These are phyloP conservation scores for Lavandula angustifolia DNA, from an alignment of 257 asterid species.

Conservation along the genomic window DNA sequence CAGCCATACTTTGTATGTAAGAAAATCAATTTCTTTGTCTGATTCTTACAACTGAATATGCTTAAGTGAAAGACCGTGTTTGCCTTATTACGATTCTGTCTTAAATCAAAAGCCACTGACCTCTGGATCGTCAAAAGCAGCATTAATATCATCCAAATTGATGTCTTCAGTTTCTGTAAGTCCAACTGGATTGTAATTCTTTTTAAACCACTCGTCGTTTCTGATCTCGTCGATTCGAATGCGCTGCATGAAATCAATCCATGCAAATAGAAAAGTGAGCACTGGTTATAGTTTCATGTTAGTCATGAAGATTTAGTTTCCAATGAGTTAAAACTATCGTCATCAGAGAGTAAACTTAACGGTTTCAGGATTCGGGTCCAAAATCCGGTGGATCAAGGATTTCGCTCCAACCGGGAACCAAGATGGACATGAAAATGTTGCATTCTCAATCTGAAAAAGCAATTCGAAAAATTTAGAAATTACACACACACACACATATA, in stretches of 20 bases:
- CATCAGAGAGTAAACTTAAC: conserved; percentile 44
- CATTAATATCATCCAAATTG: conserved; percentile 92
- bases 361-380: conserved; percentile 85
- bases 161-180: conserved; percentile 80
- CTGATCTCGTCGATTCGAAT: conserved; percentile 83
- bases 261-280: conserved; percentile 23
- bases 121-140: conserved; percentile 97
- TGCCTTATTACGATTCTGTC: conserved; percentile 17
- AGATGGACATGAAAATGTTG: conserved; percentile 86
- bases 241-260: conserved; percentile 63
- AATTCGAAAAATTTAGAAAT: conserved; percentile 12
- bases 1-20: not conserved
- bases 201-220: conserved; percentile 90
- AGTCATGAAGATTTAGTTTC: conserved; percentile 12
- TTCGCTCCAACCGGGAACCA: conserved; percentile 97
- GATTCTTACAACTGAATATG: not conserved
- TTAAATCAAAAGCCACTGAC: conserved; percentile 47
- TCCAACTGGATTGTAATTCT: conserved; percentile 68
- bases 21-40: not conserved
- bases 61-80: not conserved
- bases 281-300: conserved; percentile 19
- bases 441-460: conserved; percentile 82
- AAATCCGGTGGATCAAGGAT: conserved; percentile 75
- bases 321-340: conserved; percentile 13
- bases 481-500: not conserved